Percentiles rank a stretch among this genome's conserved stretches.
Evolutionary conservation across 108 stramenopile species (phyloP).

Genomic region (Cyclostephanos invisitatus): DNA sequence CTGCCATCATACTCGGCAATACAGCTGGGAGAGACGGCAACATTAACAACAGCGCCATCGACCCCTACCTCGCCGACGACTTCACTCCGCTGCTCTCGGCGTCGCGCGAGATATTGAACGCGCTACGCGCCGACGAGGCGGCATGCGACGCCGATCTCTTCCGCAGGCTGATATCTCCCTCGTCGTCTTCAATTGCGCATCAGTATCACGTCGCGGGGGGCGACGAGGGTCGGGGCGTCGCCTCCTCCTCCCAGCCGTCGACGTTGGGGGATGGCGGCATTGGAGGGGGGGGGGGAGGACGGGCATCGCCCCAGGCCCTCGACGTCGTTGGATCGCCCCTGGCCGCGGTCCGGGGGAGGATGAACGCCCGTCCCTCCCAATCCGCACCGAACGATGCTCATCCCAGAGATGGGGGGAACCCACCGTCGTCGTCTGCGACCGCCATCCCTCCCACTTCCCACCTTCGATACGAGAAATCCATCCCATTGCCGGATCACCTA

Average conservation of each 20-base stretch:
- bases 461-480: constrained; percentile 55
- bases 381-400: no score
- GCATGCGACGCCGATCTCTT: constrained; percentile 79
- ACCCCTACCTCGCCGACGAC: constrained; percentile 74
- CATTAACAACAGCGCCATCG: constrained; percentile 11
- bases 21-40: background rate
- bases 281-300: constrained; percentile 1
- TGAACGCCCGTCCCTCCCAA: no score
- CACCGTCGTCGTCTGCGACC: constrained; percentile 1
- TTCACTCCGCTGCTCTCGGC: constrained; percentile 72
- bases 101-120: constrained; percentile 57
- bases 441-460: constrained; percentile 20
- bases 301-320: background rate
- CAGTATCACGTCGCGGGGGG: constrained; percentile 19
- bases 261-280: background rate
- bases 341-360: background rate
- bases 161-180: constrained; percentile 54
- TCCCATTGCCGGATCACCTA: constrained; percentile 72
- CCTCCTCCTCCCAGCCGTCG: background rate
- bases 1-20: background rate
- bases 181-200: constrained; percentile 15
- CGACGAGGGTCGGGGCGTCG: constrained; percentile 11
- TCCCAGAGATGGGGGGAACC: no score
- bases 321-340: background rate
- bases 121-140: constrained; percentile 77